Percentiles rank a stretch among this genome's conserved stretches.
These are phyloP conservation scores for Rubia yunnanensis DNA, from an alignment of 257 asterid species.

Conservation along the genomic window DNA sequence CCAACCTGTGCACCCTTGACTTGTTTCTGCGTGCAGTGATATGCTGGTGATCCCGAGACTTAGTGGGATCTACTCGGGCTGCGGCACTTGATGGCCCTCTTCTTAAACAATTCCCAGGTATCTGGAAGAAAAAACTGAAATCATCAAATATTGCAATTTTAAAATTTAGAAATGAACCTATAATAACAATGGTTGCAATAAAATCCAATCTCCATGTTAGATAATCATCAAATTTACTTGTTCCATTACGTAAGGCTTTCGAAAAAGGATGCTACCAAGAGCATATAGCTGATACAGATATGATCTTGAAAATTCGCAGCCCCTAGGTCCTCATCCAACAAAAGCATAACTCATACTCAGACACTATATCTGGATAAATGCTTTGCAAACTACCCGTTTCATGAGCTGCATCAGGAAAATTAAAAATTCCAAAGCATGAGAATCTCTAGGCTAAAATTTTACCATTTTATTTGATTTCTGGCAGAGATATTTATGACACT, in stretches of 20 bases:
- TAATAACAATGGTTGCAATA: background rate
- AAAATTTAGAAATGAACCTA: background rate
- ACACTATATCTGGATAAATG: conserved; percentile 91
- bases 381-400: conserved; percentile 85
- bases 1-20: conserved; percentile 72
- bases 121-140: conserved; percentile 27
- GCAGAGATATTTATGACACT: conserved; percentile 68
- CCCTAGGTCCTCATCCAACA: conserved; percentile 95
- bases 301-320: conserved; percentile 67
- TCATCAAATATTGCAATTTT: too few relatives aligned
- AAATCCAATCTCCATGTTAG: background rate
- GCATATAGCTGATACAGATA: background rate
- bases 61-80: conserved; percentile 59
- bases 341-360: conserved; percentile 63
- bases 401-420: background rate
- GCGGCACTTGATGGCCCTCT: conserved; percentile 81
- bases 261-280: background rate
- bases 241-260: too few relatives aligned
- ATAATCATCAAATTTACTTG: background rate
- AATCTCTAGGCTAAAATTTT: background rate
- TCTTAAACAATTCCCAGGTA: conserved; percentile 52
- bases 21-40: conserved; percentile 52
- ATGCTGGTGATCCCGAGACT: conserved; percentile 63
- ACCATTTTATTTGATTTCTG: conserved; percentile 77
- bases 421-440: background rate